A percentile compares a stretch with the other conserved stretches of the same genome.
phyloP scores from a whole-genome alignment of 78 protist species.

The Dictyostelium brefeldianum region DNA sequence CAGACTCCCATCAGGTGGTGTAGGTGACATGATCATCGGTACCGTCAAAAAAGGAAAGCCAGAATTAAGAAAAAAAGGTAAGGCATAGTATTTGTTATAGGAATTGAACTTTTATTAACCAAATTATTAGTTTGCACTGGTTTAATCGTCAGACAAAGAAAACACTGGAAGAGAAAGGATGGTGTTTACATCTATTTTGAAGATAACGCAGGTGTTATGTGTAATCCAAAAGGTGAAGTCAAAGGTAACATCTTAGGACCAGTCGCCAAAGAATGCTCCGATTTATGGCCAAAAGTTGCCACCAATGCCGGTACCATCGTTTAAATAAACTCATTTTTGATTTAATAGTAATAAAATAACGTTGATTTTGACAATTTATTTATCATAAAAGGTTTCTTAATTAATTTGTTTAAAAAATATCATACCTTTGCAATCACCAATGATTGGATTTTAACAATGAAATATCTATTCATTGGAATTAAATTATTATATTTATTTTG shows the following conservation, averaged over 20 bases:
- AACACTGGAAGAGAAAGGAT: constrained; percentile 97
- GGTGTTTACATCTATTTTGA: constrained; percentile 98
- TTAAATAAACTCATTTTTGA: neutral
- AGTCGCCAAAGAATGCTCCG: constrained; percentile 99
- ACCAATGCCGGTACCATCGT: constrained; percentile 53
- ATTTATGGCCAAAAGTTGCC: constrained; percentile 98
- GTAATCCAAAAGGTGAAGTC: constrained; percentile 99
- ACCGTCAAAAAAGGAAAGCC: constrained; percentile 99
- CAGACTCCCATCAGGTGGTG: constrained; percentile 98
- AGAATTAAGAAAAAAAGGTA: constrained; percentile 97
- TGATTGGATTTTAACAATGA: too few species aligned
- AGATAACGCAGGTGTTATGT: constrained; percentile 99
- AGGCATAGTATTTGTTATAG: neutral
- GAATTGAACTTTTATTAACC: neutral
- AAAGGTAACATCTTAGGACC: constrained; percentile 99
- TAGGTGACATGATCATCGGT: constrained; percentile 98
- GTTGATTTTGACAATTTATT: too few species aligned
- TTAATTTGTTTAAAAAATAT: too few species aligned
- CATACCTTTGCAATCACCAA: too few species aligned
- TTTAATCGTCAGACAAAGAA: constrained; percentile 98
- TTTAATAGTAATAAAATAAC: too few species aligned
- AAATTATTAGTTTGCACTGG: constrained; percentile 91
- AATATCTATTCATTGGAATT: too few species aligned
- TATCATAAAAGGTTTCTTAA: too few species aligned
- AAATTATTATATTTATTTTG: too few species aligned